Evolutionary conservation across 148 eudicot genomes (phyloP), one percentile per base, ranked within the genome.

Genomic region (Cornus kousa): DNA sequence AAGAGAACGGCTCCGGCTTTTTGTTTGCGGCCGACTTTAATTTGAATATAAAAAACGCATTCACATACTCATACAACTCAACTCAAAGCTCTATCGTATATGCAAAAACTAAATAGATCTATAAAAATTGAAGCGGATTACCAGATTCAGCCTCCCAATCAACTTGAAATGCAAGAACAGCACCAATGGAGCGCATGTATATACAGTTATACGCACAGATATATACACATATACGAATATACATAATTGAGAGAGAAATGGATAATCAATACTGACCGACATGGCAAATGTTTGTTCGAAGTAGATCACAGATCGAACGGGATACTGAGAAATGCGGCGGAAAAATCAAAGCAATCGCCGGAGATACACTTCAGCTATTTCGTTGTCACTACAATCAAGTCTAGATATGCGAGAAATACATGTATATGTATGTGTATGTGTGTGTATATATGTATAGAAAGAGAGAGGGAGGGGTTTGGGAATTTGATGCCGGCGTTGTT

Each of bases 201-300:
- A 35, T 35, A 35, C 37, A 35, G 37, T 35, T 35, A 35, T 35
- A 35, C 37, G 5, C 3, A 35, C 5, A 35, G 3, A 35, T 35
- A 35, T 35, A 35, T 35, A 2, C 5, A 35, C 37, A 35, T 35
- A 35, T 35, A 35, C 5, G 37, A 35, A 35, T 35, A 35, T 48
- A 0, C 53, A 48, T 57, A 13, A 14, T 57, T 2, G 14, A 57
- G 2, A 13, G 2, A 57, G 53, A 48, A 9, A 35, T 35, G 37
- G 37, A 68, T 32, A 14, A 4, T 35, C n/a, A 68, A 16, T 35
- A 68, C 71, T 68, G n/a, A 68, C 71, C 71, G 71, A 68, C 71
- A 68, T 68, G 20, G 71, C 71, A 68, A 68, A 22, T 33, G 71
- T 68, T 35, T 33, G 71, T 68, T 19, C 3, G 43, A 68, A 32